phyloP scores from a whole-genome alignment of 805 yeast species.

The Yarrowia sp. region DNA sequence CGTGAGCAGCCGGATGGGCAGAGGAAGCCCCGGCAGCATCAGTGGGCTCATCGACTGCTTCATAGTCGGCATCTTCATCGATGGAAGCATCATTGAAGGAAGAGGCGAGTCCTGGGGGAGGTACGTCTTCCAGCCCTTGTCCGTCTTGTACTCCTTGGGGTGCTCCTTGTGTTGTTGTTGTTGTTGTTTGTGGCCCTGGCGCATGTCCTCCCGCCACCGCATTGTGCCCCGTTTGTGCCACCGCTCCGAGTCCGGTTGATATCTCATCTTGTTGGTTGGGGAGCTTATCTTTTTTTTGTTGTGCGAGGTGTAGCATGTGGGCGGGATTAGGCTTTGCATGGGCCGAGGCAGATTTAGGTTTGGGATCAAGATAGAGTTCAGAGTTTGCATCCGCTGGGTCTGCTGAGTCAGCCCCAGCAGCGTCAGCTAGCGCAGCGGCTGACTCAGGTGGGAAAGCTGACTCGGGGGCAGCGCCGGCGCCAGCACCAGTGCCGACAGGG shows the following conservation, averaged over 20 bases:
- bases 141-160: neutral
- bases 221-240: neutral
- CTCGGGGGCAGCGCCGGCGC: neutral
- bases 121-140: constrained; percentile 2
- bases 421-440: no score
- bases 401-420: neutral
- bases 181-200: neutral
- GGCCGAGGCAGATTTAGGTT: neutral
- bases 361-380: neutral
- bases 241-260: constrained; percentile 1
- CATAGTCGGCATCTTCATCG: neutral
- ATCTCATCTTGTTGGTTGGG: constrained; percentile 3
- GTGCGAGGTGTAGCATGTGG: neutral
- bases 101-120: neutral
- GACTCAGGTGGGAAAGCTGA: neutral
- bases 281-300: constrained; percentile 5
- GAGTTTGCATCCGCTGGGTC: neutral
- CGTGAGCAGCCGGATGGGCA: constrained; percentile 1
- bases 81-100: neutral
- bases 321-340: constrained; percentile 10
- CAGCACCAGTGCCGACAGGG: neutral
- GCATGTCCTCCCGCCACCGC: neutral
- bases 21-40: neutral
- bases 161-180: neutral
- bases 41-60: neutral